These are phyloP conservation scores for Monosporascus sp. DNA, from an alignment of 2,329 filamentous ascomycete genomes.

Conservation along the genomic window DNA sequence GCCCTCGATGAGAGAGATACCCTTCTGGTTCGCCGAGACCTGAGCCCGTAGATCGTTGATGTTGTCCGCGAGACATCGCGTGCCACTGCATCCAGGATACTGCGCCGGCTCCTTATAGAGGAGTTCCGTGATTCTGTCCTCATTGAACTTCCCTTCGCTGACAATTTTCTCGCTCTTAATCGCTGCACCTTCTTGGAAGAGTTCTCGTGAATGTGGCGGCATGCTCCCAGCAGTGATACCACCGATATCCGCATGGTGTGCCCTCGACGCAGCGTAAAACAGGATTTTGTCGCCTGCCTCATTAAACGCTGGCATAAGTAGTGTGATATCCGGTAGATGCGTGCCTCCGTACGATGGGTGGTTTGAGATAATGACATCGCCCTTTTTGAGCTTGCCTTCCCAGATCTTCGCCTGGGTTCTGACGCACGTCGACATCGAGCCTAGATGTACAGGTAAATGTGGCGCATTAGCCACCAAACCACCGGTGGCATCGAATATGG, in stretches of 20 bases:
- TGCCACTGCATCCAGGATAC: slow-evolving; percentile 67
- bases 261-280: slow-evolving; percentile 76
- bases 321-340: slow-evolving; percentile 77
- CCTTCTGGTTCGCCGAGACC: slow-evolving; percentile 72
- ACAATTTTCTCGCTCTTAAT: slow-evolving; percentile 62
- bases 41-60: slow-evolving; percentile 76
- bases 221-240: slow-evolving; percentile 71
- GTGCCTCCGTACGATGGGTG: slow-evolving; percentile 82
- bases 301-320: slow-evolving; percentile 73
- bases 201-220: slow-evolving; percentile 60
- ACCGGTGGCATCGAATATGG: slow-evolving; percentile 70
- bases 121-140: slow-evolving; percentile 63
- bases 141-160: slow-evolving; percentile 68
- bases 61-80: slow-evolving; percentile 68
- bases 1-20: slow-evolving; percentile 65
- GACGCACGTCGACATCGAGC: slow-evolving; percentile 82
- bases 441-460: slow-evolving; percentile 75
- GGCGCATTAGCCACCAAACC: slow-evolving; percentile 75
- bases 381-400: slow-evolving; percentile 69
- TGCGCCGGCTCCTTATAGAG: slow-evolving; percentile 65
- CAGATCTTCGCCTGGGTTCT: slow-evolving; percentile 74
- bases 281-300: slow-evolving; percentile 61
- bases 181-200: slow-evolving; percentile 52
- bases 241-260: slow-evolving; percentile 78
- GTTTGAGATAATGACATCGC: slow-evolving; percentile 79